Base-by-base conservation (phyloP, 106 monocot species). In the Allium fistulosum region DNA sequence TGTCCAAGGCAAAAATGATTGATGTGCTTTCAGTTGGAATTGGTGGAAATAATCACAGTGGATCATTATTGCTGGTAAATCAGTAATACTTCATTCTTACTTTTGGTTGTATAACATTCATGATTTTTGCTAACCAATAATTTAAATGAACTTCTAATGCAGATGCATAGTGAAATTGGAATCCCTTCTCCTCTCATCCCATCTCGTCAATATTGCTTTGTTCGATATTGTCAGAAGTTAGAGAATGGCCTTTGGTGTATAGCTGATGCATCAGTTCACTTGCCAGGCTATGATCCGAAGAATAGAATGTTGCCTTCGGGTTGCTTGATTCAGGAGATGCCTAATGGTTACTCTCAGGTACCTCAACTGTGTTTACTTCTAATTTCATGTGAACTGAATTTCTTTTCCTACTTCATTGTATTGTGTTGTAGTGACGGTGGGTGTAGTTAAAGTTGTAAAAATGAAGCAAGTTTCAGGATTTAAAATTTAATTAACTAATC, bases 151-250 rank as follows among this genome's bases (percentile, higher is more conserved):
- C 37, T 37, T 37, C 1, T 37, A 62, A 37, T 70, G 47, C 81
- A 96, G 95, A 86, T 88, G 91, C 76, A 80, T 16, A 90, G 81
- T 71, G 95, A 96, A 48, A 55, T 88, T 57, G 88, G 86, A 9
- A 80, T 86, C 46, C 85, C 91, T 49, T 88, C 95, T 2, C 95
- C 95, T 1, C 49, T 82, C 0, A 81, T 91, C 11, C 80, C 95
- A 11, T 84, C 91, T 1, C 77, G 91, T 0, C 91, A 96, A 60
- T 80, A 91, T 67, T 76, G 13, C 76, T 84, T 91, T 66, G 75
- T 96, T 27, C 91, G 91, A 8, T 91, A 88, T 71, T 91, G 88
- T 46, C 91, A 80, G 66, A 91, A 91, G 67, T 76, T 96, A 9
- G 95, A 91, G 72, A 77, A 74, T 52, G 83, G 86, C 6, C 11